These are phyloP conservation scores for Lachancea quebecensis DNA, from an alignment of 805 yeast genomes.

Conservation along the genomic window DNA sequence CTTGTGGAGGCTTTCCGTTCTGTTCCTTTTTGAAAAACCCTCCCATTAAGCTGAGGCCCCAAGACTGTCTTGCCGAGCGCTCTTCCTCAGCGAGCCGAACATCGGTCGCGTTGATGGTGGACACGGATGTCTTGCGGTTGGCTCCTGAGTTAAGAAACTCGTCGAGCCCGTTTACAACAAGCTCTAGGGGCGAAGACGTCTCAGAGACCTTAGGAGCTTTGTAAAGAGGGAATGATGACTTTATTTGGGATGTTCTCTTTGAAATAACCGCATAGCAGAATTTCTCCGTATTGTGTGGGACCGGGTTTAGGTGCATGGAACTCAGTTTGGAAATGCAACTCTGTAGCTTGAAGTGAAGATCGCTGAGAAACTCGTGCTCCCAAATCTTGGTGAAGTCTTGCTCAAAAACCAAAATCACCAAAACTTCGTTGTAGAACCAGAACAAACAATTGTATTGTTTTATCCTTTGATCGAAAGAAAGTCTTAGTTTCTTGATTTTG, in stretches of 20 bases:
- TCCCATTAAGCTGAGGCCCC: slow-evolving; percentile 10
- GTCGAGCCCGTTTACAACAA: slow-evolving; percentile 26
- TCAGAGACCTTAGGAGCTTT: slow-evolving; percentile 3
- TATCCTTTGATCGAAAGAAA: slow-evolving; percentile 13
- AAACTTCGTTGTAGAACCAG: slow-evolving; percentile 27
- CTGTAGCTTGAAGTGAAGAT: slow-evolving; percentile 19
- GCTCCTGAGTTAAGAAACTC: slow-evolving; percentile 6
- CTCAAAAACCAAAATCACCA: slow-evolving; percentile 23
- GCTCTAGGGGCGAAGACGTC: slow-evolving; percentile 14
- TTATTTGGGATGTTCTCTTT: slow-evolving; percentile 9
- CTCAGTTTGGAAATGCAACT: slow-evolving; percentile 20
- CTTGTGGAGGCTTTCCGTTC: not conserved
- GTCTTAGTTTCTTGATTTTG: slow-evolving; percentile 16
- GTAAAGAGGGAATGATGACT: slow-evolving; percentile 25
- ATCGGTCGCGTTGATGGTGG: slow-evolving; percentile 5
- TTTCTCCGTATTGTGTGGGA: not conserved
- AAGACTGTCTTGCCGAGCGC: not conserved
- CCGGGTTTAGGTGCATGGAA: slow-evolving; percentile 2
- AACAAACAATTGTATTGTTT: slow-evolving; percentile 19
- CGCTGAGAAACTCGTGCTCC: slow-evolving; percentile 25
- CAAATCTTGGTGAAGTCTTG: slow-evolving; percentile 21
- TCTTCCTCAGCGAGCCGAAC: not conserved
- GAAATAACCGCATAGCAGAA: slow-evolving; percentile 22
- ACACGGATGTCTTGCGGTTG: slow-evolving; percentile 9
- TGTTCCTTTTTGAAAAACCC: slow-evolving; percentile 1